Base-by-base conservation (phyloP, 1,139 yeast genomes). In the Debaryomyces singareniensis region DNA sequence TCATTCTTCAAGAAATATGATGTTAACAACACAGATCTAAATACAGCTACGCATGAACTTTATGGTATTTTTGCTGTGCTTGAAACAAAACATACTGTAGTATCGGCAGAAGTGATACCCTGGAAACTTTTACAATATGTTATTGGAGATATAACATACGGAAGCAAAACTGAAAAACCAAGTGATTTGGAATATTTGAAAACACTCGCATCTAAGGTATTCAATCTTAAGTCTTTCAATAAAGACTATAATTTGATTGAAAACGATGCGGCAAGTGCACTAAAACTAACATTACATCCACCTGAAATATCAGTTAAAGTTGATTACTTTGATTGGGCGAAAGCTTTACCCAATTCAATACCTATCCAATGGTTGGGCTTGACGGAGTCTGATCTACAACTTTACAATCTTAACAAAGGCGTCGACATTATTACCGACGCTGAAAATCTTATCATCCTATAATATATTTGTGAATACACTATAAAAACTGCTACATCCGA, bases 311-410 rank as follows among this genome's bases (percentile, higher is more conserved):
- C 60, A 13, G 42, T 55, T 0, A 25, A 44, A 0, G 58, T 49
- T 0, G 61, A 50, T n/a, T 68, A 71, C 36, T 27, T 34, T 4
- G 35, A 45, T 3, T 83, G 93, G 93, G 61, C 79, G 7, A 39
- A 49, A 0, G 33, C 42, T 0, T 49, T 83, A 31, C 91, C 91
- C 0, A 74, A 65, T n/a, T 43, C 61, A 9, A 71, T 73, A 25
- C 79, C 86, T 1, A 61, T 80, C 18, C 50, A 60, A 2, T 83
- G 93, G 91, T 51, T 81, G 12, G 82, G 78, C 0, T 54, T 83
- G 24, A 6, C 14, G 6, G 61, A 64, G 2, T 61, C 53, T 3
- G 74, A 69, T 2, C 72, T 68, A 18, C 24, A 25, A n/a, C 12
- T 23, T 24, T 6, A 11, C 16, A 7, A 7, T 5, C 10, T 10